Base-by-base conservation (phyloP, 371 early-diverging fungal species). In the Haplosporangium sp. region DNA sequence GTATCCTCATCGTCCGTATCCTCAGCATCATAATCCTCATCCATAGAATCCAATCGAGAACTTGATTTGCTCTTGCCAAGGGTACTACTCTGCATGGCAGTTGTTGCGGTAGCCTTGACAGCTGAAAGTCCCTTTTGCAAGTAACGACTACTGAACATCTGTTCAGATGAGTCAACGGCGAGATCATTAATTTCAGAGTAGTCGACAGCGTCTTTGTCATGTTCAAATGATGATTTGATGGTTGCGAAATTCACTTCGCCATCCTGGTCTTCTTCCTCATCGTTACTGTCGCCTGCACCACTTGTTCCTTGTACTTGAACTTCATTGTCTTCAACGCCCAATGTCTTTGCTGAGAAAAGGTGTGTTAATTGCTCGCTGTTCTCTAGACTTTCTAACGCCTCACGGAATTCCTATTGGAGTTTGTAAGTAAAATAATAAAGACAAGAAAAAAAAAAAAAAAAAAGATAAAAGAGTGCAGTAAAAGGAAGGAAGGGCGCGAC, bases 121-220 rank as follows among this genome's bases (percentile, higher is more conserved):
- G 69, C 55, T 19, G 52, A 57, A 35, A 57, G 72, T 44, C 62
- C 82, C 59, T 62, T 76, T 65, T 69, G 61, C 52, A 77, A 47
- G 52, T 69, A 85, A 19, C 69, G 67, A n/a, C 52, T 58, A 27
- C 62, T 76, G 61, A 82, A 78, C 68, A 74, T 77, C 47, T 64
- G 67, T n/a, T 73, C 72, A 6, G 84, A 73, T 61, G 94, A 74
- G 67, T 94, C 95, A 5, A 91, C 93, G 4, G 92, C 93, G 9
- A 93, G 81, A 72, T 96, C 96, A 72, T 93, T 87, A 74, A 92
- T 90, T 69, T 94, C 93, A 0, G 93, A 94, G 76, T 88, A 96
- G 83, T 96, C 96, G 1, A 94, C 82, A 5, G 96, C 96, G 67
- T 93, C 91, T 37, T 86, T 89, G 19, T 85, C 82, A 70, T 90